phyloP scores from a whole-genome alignment of 345 rosid species.

The Microthlaspi erraticum region DNA sequence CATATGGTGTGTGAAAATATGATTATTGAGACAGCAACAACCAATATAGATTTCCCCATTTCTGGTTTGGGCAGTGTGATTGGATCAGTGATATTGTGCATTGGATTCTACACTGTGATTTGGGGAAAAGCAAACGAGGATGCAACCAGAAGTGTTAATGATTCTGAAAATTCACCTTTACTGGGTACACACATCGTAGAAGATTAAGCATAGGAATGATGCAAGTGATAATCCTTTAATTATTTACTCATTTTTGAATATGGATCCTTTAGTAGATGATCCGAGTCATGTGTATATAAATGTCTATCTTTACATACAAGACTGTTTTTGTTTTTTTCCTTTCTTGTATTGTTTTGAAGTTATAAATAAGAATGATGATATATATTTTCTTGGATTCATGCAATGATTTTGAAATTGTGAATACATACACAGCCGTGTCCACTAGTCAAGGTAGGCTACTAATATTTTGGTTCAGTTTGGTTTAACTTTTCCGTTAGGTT shows the following conservation, averaged over 20 bases:
- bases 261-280: background rate
- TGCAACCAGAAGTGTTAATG: conserved; percentile 12
- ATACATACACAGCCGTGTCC: background rate
- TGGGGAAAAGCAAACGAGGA: conserved; percentile 48
- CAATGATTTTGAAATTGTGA: background rate
- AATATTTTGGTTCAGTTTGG: too few relatives aligned
- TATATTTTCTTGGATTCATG: background rate
- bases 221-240: conserved; percentile 1
- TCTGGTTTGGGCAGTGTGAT: conserved; percentile 24
- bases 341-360: too few relatives aligned
- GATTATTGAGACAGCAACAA: background rate
- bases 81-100: conserved; percentile 37
- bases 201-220: conserved; percentile 14
- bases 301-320: background rate
- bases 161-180: conserved; percentile 3
- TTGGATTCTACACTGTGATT: conserved; percentile 32
- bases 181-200: background rate
- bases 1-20: background rate
- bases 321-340: background rate
- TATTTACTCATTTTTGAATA: background rate
- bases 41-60: background rate
- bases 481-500: too few relatives aligned
- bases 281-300: background rate
- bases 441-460: too few relatives aligned
- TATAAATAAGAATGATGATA: background rate